Base-by-base conservation (phyloP, 352 stramenopile species). In the Pythium apleroticum region DNA sequence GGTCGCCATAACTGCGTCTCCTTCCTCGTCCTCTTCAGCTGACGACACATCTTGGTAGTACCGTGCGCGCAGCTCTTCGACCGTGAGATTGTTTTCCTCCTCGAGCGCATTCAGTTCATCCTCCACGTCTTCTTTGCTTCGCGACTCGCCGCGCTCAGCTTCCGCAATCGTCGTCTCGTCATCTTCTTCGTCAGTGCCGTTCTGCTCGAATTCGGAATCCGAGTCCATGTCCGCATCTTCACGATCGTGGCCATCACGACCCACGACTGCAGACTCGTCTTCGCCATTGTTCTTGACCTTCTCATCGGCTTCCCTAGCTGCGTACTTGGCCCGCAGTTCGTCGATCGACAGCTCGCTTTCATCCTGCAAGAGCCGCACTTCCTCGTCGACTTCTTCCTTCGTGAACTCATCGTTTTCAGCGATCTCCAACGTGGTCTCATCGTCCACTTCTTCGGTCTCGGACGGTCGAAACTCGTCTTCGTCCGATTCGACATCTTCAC, bases 311-410 rank as follows among this genome's bases (percentile, higher is more conserved):
- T 81, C 63, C 52, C 52, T 66, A 5, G 45, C 35, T 24, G 64
- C 64, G 56, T 91, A 91, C 48, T 75, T 69, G 11, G 80, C 80
- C 17, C 74, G 66, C 24, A 95, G 65, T 33, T 90, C 73, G 11
- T 99, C 94, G 20, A 99, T 84, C 0, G 96, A 93, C 70, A 99
- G 86, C 68, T 98, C 87, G 20, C 77, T 88, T 61, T 99, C 97
- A 60, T 82, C 68, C 37, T 98, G 70, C 0, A 99, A 67, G 28
- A 92, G 59, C 3, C 70, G 75, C 9, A 99, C 69, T 69, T 99
- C 96, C 41, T 97, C 85, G 35, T 84, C 73, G 5, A 71, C 75
- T 49, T 85, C 74, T 17, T 75, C 68, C n/a, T 59, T 66, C 3
- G 72, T 77, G 39, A 73, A 48, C 19, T 83, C 71, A 7, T 72